phyloP scores from a whole-genome alignment of 139 green algal genomes.

The Chlorella sp. region DNA sequence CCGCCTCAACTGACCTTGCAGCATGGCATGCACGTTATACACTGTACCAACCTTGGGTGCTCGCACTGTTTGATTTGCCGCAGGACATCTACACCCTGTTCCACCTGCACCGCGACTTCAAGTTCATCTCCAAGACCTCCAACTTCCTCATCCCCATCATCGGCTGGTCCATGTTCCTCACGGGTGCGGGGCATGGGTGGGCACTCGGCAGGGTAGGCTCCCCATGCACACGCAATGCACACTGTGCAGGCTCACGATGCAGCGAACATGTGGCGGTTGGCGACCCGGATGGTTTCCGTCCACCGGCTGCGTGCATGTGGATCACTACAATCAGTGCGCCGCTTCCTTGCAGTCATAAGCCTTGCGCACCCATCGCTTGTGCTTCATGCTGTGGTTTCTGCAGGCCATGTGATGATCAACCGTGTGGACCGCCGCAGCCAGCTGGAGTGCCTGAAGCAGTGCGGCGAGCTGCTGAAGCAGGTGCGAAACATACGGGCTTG shows the following conservation, averaged over 20 bases:
- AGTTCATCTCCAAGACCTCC: slow-evolving; percentile 97
- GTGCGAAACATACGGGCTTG: too few relatives aligned
- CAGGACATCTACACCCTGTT: slow-evolving; percentile 95
- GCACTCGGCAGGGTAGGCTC: too few relatives aligned
- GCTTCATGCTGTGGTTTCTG: too few relatives aligned
- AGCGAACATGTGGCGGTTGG: too few relatives aligned
- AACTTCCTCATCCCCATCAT: slow-evolving; percentile 99
- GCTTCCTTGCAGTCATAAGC: too few relatives aligned
- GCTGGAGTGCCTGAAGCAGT: slow-evolving; percentile 88
- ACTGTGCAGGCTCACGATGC: too few relatives aligned
- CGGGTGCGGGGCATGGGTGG: slow-evolving; percentile 59
- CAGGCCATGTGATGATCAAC: slow-evolving; percentile 72
- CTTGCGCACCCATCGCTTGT: too few relatives aligned
- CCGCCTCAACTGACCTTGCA: neutral
- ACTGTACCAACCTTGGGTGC: neutral
- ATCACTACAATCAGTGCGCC: too few relatives aligned
- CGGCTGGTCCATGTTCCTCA: slow-evolving; percentile 99
- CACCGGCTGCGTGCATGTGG: too few relatives aligned
- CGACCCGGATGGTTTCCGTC: too few relatives aligned
- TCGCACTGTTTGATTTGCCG: neutral
- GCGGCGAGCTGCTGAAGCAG: slow-evolving; percentile 77
- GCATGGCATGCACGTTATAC: neutral
- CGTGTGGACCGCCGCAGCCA: slow-evolving; percentile 88
- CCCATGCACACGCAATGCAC: too few relatives aligned
- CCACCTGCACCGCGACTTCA: slow-evolving; percentile 89